Conservation (phyloP, 305 asterid species). For the Caryopteris hybrid region DNA sequence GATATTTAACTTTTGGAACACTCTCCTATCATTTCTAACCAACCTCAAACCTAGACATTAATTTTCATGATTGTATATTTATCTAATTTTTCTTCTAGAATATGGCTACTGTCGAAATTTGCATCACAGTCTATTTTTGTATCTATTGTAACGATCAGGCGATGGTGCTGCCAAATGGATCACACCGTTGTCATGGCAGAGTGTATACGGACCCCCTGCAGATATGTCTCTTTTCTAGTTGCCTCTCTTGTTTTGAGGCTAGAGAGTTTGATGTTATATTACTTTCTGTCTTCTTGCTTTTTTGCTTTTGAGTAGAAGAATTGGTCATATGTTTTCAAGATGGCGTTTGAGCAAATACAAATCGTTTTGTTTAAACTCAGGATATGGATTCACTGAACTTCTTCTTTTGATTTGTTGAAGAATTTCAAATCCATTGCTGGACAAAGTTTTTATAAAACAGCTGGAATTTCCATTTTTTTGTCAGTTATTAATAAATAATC, state of each 20-base stretch:
- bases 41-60: neutral
- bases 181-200: slow-evolving; percentile 85
- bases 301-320: neutral
- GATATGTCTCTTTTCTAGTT: slow-evolving; percentile 65
- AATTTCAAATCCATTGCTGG: too few relatives aligned
- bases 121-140: neutral
- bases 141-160: slow-evolving; percentile 34
- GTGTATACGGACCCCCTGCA: slow-evolving; percentile 93
- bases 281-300: neutral
- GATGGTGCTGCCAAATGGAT: slow-evolving; percentile 53
- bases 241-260: neutral
- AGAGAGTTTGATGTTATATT: neutral
- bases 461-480: too few relatives aligned
- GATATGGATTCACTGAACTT: neutral
- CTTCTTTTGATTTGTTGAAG: too few relatives aligned
- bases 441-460: too few relatives aligned
- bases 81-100: neutral
- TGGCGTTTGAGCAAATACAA: neutral
- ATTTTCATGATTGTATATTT: neutral
- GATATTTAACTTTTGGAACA: neutral
- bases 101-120: neutral
- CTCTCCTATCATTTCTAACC: neutral
- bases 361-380: neutral
- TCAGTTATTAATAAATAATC: too few relatives aligned
- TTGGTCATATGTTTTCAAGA: neutral